Base-by-base conservation (phyloP, 768 basidiomycete species). In the Pulveroboletus sp. region DNA sequence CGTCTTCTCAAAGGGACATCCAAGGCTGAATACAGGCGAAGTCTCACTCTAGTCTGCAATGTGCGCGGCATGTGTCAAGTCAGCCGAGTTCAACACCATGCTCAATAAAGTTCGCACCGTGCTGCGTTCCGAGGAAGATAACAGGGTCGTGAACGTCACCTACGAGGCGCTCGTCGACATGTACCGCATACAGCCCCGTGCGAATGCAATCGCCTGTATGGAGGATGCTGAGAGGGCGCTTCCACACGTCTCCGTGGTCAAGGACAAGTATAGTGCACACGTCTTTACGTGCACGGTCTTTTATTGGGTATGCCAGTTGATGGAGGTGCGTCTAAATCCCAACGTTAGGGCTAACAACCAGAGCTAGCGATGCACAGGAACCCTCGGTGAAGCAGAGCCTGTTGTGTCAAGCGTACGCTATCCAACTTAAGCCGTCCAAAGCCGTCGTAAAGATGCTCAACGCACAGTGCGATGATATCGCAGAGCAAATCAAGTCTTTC, bases 301-400 rank as follows among this genome's bases (percentile, higher is more conserved):
- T 56, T 73, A 67, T 43, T 80, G 78, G 78, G 66, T 73, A 2
- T 75, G 67, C 41, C 68, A 69, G 34, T 39, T 69, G 32, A 60
- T 71, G 27, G 70, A 71, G 58, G 77, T 77, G 36, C 41, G 43
- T 0, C 40, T 8, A 6, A 0, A 24, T 32, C 20, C 3, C 21
- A 5, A 6, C 17, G 2, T 32, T 20, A 3, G 39, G 19, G 11
- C 6, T 6, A 1, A 2, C 21, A 4, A 20, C 8, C n/a, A 27
- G 9, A 11, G 23, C 44, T 1, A 33, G 34, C 12, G 6, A 20
- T 12, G 17, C 20, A 21, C 43, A 68, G 67, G 53, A 64, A 33
- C 38, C 60, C 19, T 37, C 57, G 4, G 46, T 69, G 11, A 54
- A 50, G n/a, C 59, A 65, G 6, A 57, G 54, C 21, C 21, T 44